phyloP scores from a whole-genome alignment of 108 stramenopile species.

The Nitzschia sp. region DNA sequence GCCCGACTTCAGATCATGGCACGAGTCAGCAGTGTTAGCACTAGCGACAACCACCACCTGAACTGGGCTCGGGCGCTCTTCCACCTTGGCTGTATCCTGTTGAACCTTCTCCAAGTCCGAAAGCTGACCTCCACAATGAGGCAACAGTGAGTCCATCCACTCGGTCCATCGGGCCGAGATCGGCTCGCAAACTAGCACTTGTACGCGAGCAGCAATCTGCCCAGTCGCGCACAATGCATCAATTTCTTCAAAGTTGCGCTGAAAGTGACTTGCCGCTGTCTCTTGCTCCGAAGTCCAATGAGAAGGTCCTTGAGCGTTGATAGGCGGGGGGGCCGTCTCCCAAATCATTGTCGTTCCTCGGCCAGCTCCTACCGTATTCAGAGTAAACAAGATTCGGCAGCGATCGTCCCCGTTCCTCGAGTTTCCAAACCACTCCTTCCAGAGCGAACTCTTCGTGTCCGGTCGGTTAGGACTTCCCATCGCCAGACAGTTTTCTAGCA shows the following conservation, averaged over 20 bases:
- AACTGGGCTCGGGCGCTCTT: slow-evolving; percentile 83
- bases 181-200: slow-evolving; percentile 84
- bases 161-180: slow-evolving; percentile 85
- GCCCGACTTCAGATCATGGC: slow-evolving; percentile 85
- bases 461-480: slow-evolving; percentile 77
- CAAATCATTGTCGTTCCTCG: slow-evolving; percentile 83
- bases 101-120: slow-evolving; percentile 46
- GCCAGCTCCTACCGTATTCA: slow-evolving; percentile 87
- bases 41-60: slow-evolving; percentile 86
- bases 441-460: slow-evolving; percentile 52
- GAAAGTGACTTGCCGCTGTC: slow-evolving; percentile 80
- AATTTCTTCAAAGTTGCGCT: slow-evolving; percentile 82
- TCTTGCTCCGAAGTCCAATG: slow-evolving; percentile 88
- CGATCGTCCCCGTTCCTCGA: slow-evolving; percentile 53
- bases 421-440: slow-evolving; percentile 76
- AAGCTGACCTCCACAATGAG: slow-evolving; percentile 74
- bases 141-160: slow-evolving; percentile 83
- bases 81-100: slow-evolving; percentile 46
- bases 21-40: slow-evolving; percentile 75
- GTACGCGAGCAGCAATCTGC: slow-evolving; percentile 78
- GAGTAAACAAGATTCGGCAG: slow-evolving; percentile 79
- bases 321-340: slow-evolving; percentile 77
- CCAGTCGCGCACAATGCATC: slow-evolving; percentile 87
- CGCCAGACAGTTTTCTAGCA: slow-evolving; percentile 81
- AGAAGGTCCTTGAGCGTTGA: slow-evolving; percentile 56